phyloP scores from a whole-genome alignment of 768 basidiomycete species.

The Kwoniella newhampshirensis region DNA sequence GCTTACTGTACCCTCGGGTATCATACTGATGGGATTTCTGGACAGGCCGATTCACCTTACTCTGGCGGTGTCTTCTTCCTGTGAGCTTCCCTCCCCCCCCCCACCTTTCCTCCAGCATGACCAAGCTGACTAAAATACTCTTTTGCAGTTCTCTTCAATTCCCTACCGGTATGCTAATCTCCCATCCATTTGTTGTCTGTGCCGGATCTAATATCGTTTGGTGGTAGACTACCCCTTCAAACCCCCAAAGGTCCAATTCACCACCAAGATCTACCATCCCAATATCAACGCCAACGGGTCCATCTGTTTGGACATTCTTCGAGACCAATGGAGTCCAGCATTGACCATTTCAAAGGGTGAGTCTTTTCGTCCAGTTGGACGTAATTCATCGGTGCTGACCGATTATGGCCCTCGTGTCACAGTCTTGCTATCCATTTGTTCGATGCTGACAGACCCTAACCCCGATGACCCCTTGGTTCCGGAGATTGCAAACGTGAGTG shows the following conservation, averaged over 20 bases:
- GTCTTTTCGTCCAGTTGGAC: constrained; percentile 35
- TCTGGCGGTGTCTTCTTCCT: constrained; percentile 97
- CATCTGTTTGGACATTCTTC: constrained; percentile 95
- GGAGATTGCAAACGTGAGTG: constrained; percentile 79
- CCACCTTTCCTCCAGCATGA: not conserved
- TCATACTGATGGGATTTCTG: not conserved
- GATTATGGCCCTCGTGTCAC: not conserved
- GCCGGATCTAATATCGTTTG: constrained; percentile 49
- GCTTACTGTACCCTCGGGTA: not conserved
- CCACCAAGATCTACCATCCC: constrained; percentile 99
- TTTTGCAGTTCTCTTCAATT: constrained; percentile 47
- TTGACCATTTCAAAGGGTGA: constrained; percentile 97
- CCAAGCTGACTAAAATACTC: not conserved
- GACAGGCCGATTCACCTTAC: constrained; percentile 94
- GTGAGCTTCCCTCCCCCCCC: no score
- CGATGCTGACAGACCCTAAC: constrained; percentile 98
- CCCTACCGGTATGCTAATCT: constrained; percentile 48
- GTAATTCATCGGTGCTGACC: not conserved
- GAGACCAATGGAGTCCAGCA: constrained; percentile 99
- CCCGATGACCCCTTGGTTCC: constrained; percentile 98
- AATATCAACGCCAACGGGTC: constrained; percentile 99
- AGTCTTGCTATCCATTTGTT: constrained; percentile 97
- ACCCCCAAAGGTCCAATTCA: constrained; percentile 99
- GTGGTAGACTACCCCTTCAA: constrained; percentile 99
- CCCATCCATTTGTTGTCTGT: not conserved